phyloP scores from a whole-genome alignment of 257 asterid species.

The Nicotiana sylvestris region DNA sequence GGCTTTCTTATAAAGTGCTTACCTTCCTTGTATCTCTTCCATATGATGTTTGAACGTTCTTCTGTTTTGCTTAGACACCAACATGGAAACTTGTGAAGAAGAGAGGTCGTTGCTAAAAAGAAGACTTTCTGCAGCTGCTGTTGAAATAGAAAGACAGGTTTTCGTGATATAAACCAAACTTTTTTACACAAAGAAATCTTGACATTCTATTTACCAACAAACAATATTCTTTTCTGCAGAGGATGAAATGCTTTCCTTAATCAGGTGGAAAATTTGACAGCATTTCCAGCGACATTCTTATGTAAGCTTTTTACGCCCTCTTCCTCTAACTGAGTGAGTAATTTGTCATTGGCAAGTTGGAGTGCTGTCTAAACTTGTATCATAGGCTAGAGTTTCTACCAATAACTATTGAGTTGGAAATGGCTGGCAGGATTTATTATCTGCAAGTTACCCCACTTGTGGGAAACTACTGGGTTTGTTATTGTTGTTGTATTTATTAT shows the following conservation, averaged over 20 bases:
- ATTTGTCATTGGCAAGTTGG: not conserved
- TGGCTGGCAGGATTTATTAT: not conserved
- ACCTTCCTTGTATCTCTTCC: not conserved
- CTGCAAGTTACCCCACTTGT: too few relatives aligned
- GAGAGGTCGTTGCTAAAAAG: constrained; percentile 59
- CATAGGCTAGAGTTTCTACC: too few relatives aligned
- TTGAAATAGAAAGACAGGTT: constrained; percentile 91
- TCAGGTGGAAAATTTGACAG: constrained; percentile 11
- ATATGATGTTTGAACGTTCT: not conserved
- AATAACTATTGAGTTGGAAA: too few relatives aligned
- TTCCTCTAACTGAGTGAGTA: not conserved
- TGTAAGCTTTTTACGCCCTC: not conserved
- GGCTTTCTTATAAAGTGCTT: not conserved
- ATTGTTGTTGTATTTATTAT: not conserved
- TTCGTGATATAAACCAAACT: not conserved
- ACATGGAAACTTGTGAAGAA: constrained; percentile 62
- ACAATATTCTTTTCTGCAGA: constrained; percentile 42
- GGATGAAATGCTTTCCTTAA: constrained; percentile 84
- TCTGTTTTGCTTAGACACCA: constrained; percentile 48
- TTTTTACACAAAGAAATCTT: not conserved
- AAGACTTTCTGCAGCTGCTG: constrained; percentile 67
- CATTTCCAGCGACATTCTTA: not conserved
- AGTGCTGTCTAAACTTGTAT: not conserved
- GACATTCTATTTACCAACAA: constrained; percentile 4
- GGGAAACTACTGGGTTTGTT: too few relatives aligned